phyloP scores from a whole-genome alignment of 2,329 filamentous ascomycete genomes.

The Ophiostoma populinum region DNA sequence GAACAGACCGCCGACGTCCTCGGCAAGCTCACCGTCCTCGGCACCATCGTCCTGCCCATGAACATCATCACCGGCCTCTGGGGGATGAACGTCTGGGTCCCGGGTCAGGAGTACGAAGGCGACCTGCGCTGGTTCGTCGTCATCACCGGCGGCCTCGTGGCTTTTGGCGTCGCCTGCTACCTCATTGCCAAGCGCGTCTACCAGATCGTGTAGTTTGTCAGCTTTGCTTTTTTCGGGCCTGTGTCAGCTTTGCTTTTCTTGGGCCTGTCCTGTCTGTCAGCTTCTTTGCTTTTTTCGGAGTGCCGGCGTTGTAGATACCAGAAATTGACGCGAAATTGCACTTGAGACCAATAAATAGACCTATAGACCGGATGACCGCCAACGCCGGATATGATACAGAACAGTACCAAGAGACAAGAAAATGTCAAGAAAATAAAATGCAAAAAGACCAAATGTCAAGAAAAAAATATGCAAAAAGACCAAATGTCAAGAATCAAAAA shows the following conservation, averaged over 20 bases:
- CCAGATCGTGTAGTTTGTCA: slow-evolving; percentile 57
- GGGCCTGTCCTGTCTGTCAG: no score
- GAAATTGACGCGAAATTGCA: no score
- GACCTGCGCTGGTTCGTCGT: slow-evolving; percentile 61
- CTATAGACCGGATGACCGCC: no score
- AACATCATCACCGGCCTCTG: slow-evolving; percentile 97
- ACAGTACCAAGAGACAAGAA: neutral
- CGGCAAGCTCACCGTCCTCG: slow-evolving; percentile 84
- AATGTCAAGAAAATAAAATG: neutral
- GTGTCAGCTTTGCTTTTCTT: no score
- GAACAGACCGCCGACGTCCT: slow-evolving; percentile 92
- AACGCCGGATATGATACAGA: no score
- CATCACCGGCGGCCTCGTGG: slow-evolving; percentile 55
- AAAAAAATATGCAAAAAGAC: neutral
- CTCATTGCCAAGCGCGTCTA: slow-evolving; percentile 71
- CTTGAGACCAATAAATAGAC: no score
- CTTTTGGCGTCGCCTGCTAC: slow-evolving; percentile 69
- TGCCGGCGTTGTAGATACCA: no score
- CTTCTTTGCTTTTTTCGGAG: no score
- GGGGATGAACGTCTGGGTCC: slow-evolving; percentile 98
- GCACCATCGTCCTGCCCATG: slow-evolving; percentile 95
- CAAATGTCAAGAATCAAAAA: no score
- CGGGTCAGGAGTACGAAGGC: slow-evolving; percentile 67
- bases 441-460: neutral
- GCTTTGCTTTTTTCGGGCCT: no score